Conservation (phyloP, 1,284 basidiomycete genomes). For the Ganoderma multipileum region DNA sequence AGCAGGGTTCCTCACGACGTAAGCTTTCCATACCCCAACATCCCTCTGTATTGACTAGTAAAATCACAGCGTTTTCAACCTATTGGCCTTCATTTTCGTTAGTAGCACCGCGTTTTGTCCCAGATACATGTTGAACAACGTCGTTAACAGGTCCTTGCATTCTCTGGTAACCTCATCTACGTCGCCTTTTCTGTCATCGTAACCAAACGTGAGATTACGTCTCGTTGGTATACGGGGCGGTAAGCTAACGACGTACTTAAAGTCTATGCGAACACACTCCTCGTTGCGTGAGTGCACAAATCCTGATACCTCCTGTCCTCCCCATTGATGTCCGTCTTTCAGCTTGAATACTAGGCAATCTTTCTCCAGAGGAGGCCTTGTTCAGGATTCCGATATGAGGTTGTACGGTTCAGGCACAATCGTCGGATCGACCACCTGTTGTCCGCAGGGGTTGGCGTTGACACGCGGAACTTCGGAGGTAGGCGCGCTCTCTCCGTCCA, state of each 20-base stretch:
- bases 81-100: slow-evolving; percentile 13
- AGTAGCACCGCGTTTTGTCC: not conserved
- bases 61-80: slow-evolving; percentile 11
- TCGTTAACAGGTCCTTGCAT: not conserved
- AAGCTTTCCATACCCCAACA: not conserved
- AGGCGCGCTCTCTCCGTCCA: not conserved
- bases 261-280: slow-evolving; percentile 19
- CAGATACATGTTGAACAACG: not conserved
- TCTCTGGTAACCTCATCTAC: slow-evolving; percentile 8
- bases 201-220: slow-evolving; percentile 7
- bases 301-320: not conserved
- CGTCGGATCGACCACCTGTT: not conserved
- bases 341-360: slow-evolving; percentile 6
- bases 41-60: not conserved
- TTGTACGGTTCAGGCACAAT: slow-evolving; percentile 6
- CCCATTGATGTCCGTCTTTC: not conserved
- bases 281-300: slow-evolving; percentile 11
- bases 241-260: not conserved
- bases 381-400: slow-evolving; percentile 6
- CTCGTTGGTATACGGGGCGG: too few relatives aligned
- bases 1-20: not conserved
- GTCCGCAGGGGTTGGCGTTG: not conserved
- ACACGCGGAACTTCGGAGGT: not conserved
- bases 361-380: not conserved
- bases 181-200: slow-evolving; percentile 12